Evolutionary conservation across 495 filamentous ascomycete species (phyloP).

Genomic region (Xylaria cubensis): DNA sequence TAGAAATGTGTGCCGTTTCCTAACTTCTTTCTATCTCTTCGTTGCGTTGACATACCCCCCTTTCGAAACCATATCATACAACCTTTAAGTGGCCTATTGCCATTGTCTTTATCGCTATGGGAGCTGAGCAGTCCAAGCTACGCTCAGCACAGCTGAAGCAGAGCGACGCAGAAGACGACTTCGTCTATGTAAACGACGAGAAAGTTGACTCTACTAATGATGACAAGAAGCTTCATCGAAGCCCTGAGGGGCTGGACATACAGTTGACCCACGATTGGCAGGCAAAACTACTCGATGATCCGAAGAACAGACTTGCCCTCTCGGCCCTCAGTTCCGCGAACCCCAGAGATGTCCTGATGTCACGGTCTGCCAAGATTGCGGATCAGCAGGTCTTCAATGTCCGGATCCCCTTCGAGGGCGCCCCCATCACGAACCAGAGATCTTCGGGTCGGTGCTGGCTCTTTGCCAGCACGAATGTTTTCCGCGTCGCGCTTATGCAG

Average conservation of each 20-base stretch:
- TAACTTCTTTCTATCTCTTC: background rate
- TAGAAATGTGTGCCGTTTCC: background rate
- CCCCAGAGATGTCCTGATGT: constrained; percentile 59
- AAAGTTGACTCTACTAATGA: constrained; percentile 29
- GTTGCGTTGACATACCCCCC: background rate
- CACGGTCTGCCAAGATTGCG: constrained; percentile 62
- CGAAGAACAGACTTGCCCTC: constrained; percentile 72
- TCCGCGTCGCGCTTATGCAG: constrained; percentile 83
- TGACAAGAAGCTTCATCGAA: constrained; percentile 31
- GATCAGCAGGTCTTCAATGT: constrained; percentile 82
- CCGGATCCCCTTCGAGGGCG: constrained; percentile 80
- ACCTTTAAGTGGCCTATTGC: background rate
- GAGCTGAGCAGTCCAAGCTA: constrained; percentile 55
- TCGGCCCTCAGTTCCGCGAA: constrained; percentile 67
- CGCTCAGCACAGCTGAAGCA: constrained; percentile 47
- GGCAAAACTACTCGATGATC: constrained; percentile 64
- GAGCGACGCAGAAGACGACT: constrained; percentile 50
- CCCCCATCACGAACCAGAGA: constrained; percentile 84
- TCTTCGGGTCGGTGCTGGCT: constrained; percentile 86
- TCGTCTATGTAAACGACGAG: constrained; percentile 52
- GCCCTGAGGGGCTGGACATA: constrained; percentile 53
- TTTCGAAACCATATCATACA: background rate
- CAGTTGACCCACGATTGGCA: constrained; percentile 61
- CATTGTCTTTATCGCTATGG: constrained; percentile 45
- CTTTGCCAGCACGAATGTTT: constrained; percentile 86